phyloP scores from a whole-genome alignment of 2,329 filamentous ascomycete genomes.

The Diaporthe amygdali region DNA sequence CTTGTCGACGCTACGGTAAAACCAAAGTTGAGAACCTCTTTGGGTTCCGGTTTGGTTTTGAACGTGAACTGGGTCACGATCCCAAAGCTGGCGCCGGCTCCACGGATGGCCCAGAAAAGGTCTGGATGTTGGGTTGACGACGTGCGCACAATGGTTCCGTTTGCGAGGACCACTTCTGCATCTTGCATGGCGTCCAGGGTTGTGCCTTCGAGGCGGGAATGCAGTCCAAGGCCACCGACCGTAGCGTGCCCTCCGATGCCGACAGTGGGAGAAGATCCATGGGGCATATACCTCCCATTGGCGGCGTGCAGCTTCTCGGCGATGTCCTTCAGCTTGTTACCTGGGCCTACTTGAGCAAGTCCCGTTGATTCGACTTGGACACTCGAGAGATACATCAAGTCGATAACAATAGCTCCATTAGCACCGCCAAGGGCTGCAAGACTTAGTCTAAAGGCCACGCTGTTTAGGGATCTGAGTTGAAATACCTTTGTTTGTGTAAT shows the following conservation, averaged over 20 bases:
- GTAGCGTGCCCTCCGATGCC: background rate
- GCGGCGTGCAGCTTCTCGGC: background rate
- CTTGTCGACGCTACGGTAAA: background rate
- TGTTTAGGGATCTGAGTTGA: background rate
- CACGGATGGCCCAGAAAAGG: constrained; percentile 48
- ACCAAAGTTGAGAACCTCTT: background rate
- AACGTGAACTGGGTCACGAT: constrained; percentile 37
- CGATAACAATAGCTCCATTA: background rate
- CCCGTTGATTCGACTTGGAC: background rate
- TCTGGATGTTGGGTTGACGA: constrained; percentile 34
- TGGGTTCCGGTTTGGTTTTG: background rate
- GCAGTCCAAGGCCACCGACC: background rate
- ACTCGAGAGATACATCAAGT: background rate
- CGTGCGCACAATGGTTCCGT: background rate
- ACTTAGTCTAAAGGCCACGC: background rate
- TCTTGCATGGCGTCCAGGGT: background rate
- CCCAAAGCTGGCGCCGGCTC: constrained; percentile 49
- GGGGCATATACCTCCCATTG: background rate
- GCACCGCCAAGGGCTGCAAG: background rate
- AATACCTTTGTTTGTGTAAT: background rate
- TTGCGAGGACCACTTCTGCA: background rate
- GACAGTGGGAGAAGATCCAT: background rate
- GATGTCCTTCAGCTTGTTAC: background rate
- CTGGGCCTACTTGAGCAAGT: background rate
- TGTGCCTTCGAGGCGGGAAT: background rate